Conservation (phyloP, 2,329 filamentous ascomycete species). For the Calonectria pseudoturangicola region DNA sequence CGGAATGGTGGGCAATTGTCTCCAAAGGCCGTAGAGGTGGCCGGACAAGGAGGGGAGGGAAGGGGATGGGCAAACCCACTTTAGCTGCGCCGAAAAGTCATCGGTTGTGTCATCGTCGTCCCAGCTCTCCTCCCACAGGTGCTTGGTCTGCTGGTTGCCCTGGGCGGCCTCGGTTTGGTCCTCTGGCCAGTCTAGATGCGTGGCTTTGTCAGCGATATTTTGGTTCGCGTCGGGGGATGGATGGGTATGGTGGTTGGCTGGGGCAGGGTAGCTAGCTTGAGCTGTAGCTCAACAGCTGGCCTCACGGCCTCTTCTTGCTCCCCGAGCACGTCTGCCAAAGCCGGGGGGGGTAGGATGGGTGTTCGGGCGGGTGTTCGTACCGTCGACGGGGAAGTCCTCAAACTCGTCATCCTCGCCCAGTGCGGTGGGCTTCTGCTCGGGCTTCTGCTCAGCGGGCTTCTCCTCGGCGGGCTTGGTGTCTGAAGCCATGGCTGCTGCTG, state of each 20-base stretch:
- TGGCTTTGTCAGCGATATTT: constrained; percentile 20
- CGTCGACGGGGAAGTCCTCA: constrained; percentile 98
- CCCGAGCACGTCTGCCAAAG: neutral
- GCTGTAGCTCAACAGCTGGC: constrained; percentile 10
- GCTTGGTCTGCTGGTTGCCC: constrained; percentile 79
- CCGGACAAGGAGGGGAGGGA: constrained; percentile 2
- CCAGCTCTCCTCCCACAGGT: constrained; percentile 99
- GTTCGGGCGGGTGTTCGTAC: constrained; percentile 67
- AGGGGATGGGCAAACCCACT: constrained; percentile 73
- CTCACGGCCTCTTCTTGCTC: neutral
- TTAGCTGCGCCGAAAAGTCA: constrained; percentile 95
- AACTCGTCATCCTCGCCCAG: constrained; percentile 99
- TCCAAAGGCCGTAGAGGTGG: neutral
- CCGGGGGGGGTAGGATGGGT: too few relatives aligned
- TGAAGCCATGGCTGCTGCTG: constrained; percentile 48
- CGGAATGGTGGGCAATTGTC: constrained; percentile 6
- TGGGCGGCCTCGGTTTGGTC: constrained; percentile 90
- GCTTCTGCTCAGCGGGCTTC: constrained; percentile 52
- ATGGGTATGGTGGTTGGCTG: neutral
- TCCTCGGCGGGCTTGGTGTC: constrained; percentile 54
- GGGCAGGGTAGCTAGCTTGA: constrained; percentile 12
- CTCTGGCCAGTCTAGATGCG: constrained; percentile 86
- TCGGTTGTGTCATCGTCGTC: constrained; percentile 98
- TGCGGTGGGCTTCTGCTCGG: constrained; percentile 68
- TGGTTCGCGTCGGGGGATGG: neutral